Evolutionary conservation across 345 rosid genomes (phyloP), one percentile per base, ranked within the genome.

Genomic region (Aurinia saxatilis): DNA sequence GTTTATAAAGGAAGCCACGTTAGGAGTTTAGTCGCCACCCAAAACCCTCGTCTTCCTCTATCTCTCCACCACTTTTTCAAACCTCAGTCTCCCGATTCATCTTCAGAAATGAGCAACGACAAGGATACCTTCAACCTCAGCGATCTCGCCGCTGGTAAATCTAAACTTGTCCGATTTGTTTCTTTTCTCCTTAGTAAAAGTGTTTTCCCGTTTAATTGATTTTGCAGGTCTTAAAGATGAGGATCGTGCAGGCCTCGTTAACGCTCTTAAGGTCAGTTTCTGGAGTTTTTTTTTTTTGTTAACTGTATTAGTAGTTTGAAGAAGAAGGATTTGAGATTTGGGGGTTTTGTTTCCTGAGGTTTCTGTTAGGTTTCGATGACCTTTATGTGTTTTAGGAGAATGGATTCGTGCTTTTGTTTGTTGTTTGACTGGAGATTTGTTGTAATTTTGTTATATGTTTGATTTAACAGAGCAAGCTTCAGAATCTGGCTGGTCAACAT

Each of bases 211-310:
- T 23, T 23, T 23, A 5, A 2, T 23, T 23, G 27, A 23, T 23
- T 46, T 17, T 55, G 37, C 40, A 88, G 98, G 83, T 62, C 87
- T 88, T 50, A 82, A 81, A 57, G 84, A 81, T 7, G 89, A 65
- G 64, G 84, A 78, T 75, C 87, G 96, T 25, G 91, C 84, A 25
- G 96, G 80, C 27, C 92, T 92, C 29, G 95, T 83, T 17, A 87
- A 79, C 67, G 89, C 78, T 42, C 86, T 92, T 45, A 89, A 92
- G 92, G 98, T 91, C 30, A 15, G 78, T 75, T 33, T 34, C 63
- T 40, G 7, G 10, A 6, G n/a, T 37, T 15, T 37, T 35, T 31
- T 7, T 10, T 5, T 25, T 8, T 2, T 25, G 9, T 11, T 12
- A 2, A 19, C 31, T 41, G 17, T 58, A 27, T 14, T n/a, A n/a